Evolutionary conservation across 805 yeast species (phyloP), one percentile per base, ranked within the genome.

Genomic region (Cyberlindnera nakhonratchasimensis): DNA sequence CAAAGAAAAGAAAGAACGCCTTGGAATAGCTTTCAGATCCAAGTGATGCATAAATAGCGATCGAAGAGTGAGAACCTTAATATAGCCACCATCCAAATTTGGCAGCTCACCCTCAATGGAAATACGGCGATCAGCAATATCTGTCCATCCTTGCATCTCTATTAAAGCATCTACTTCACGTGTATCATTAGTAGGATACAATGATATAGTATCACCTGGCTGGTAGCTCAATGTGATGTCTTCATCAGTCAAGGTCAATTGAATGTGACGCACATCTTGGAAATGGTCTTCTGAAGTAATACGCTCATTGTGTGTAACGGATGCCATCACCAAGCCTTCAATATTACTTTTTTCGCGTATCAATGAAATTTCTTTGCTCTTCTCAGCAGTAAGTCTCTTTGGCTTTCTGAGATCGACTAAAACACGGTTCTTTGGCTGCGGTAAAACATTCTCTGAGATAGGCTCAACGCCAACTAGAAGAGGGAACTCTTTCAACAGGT

Each of bases 191-290:
- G 74, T 63, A 0, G 99, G 96, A 55, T 82, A 87, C 16, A 93
- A 55, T 0, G 84, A 77, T 0, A 84, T 63, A 0, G 95, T 79
- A 57, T 93, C 98, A 5, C 98, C 98, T 1, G 96, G 90, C 2
- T 53, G 42, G 52, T 76, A 86, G 2, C 45, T 12, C 70, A 54
- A 1, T 54, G 58, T 5, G 44, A 42, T 1, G 39, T 44, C 39
- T 3, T 46, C 31, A 11, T 29, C 34, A 2, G 14, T 18, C 4
- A 21, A 20, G 3, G 41, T 34, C 18, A 51, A 26, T 22, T 42
- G 47, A 12, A 89, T 61, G 40, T 75, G 78, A 29, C 96, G 70
- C 2, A 91, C 95, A 59, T 93, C 98, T 62, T 93, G 98, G 64
- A 87, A 88, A 65, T 93, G 98, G 39, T 77, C 81, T 0, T 51